These are phyloP conservation scores for Coemansia sp. DNA, from an alignment of 192 early-diverging fungal species.

Conservation along the genomic window DNA sequence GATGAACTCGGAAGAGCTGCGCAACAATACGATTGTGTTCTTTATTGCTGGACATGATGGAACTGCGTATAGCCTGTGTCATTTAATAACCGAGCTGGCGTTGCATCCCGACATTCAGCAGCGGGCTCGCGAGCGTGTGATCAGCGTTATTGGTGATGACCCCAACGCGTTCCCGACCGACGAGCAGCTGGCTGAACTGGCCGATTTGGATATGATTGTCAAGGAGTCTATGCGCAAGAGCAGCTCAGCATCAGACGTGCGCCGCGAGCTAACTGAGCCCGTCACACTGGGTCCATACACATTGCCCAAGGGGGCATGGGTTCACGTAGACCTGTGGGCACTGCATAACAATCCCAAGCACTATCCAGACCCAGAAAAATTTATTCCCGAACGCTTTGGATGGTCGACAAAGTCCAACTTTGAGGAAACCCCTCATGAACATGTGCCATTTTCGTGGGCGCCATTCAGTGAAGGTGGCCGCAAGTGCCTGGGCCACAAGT, in stretches of 20 bases:
- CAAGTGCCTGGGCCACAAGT: constrained; percentile 66
- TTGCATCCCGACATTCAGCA: constrained; percentile 47
- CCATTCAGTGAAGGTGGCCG: constrained; percentile 64
- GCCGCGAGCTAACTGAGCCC: constrained; percentile 48
- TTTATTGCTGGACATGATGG: constrained; percentile 61
- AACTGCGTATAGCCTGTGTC: constrained; percentile 45
- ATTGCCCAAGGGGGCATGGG: constrained; percentile 55
- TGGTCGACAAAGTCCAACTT: background rate
- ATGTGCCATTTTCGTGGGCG: constrained; percentile 49
- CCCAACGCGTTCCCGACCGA: constrained; percentile 55
- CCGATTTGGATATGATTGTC: constrained; percentile 54
- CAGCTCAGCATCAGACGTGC: constrained; percentile 37
- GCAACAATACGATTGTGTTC: constrained; percentile 57
- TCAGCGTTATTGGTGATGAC: constrained; percentile 49
- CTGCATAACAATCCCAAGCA: constrained; percentile 55
- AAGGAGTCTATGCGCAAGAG: constrained; percentile 56
- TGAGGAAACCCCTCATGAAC: constrained; percentile 5
- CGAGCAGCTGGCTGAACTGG: constrained; percentile 53
- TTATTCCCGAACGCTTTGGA: constrained; percentile 59
- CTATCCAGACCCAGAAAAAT: constrained; percentile 54
- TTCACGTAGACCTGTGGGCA: constrained; percentile 59
- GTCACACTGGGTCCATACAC: constrained; percentile 51
- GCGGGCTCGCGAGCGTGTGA: constrained; percentile 42
- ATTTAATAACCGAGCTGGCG: constrained; percentile 55
- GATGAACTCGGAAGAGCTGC: constrained; percentile 48